Percentiles rank a stretch among this genome's conserved stretches.
Evolutionary conservation across 805 yeast genomes (phyloP).

Genomic region (Nakazawaea pomicola): DNA sequence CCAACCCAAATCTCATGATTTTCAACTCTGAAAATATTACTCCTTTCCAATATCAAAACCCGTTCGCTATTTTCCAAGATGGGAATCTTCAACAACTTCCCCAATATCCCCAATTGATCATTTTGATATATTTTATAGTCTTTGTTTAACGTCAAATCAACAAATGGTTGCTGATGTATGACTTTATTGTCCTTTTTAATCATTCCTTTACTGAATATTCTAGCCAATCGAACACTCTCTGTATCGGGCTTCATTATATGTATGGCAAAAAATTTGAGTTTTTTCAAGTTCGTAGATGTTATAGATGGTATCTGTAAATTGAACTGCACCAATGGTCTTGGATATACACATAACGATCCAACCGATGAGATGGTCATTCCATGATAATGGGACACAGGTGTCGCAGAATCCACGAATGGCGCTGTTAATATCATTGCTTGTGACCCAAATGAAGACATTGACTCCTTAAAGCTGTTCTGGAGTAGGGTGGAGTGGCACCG

Average conservation of each 20-base stretch:
- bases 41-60: conserved; percentile 56
- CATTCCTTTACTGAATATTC: conserved; percentile 54
- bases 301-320: conserved; percentile 83
- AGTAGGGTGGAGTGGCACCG: conserved; percentile 12
- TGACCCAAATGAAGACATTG: conserved; percentile 31
- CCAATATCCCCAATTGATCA: conserved; percentile 15
- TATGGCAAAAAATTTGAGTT: conserved; percentile 56
- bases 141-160: conserved; percentile 35
- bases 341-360: conserved; percentile 72
- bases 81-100: conserved; percentile 38
- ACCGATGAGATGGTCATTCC: conserved; percentile 89
- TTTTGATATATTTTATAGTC: conserved; percentile 29
- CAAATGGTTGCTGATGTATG: conserved; percentile 49
- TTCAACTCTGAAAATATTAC: conserved; percentile 52
- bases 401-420: conserved; percentile 22
- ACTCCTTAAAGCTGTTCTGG: conserved; percentile 24
- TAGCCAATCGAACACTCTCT: conserved; percentile 53
- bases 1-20: conserved; percentile 94
- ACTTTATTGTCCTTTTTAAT: conserved; percentile 22
- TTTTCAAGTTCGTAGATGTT: conserved; percentile 64
- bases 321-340: conserved; percentile 76
- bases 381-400: conserved; percentile 29
- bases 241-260: conserved; percentile 66
- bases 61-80: conserved; percentile 52
- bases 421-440: conserved; percentile 59